These are phyloP conservation scores for Sporothrix humicola DNA, from an alignment of 2,329 filamentous ascomycete species.

Conservation along the genomic window DNA sequence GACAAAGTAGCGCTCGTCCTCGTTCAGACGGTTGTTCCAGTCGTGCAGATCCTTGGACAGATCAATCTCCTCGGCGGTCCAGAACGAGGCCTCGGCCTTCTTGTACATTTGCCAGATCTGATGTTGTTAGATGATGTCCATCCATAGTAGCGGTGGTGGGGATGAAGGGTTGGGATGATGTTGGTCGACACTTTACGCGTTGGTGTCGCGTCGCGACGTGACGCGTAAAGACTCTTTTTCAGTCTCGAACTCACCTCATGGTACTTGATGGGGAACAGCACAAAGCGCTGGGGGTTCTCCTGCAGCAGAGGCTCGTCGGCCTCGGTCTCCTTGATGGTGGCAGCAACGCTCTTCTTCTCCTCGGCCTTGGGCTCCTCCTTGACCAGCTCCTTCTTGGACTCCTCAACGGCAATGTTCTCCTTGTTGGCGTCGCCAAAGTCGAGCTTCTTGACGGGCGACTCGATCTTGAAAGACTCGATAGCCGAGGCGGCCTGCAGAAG, in stretches of 20 bases:
- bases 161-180: slow-evolving; percentile 22
- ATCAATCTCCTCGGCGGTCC: slow-evolving; percentile 99
- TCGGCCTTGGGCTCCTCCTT: slow-evolving; percentile 59
- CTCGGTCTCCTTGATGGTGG: slow-evolving; percentile 70
- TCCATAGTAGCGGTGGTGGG: slow-evolving; percentile 17
- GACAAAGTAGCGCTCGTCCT: slow-evolving; percentile 98
- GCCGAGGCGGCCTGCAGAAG: slow-evolving; percentile 75
- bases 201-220: slow-evolving; percentile 49
- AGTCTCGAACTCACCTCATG: slow-evolving; percentile 80
- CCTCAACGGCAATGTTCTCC: slow-evolving; percentile 72
- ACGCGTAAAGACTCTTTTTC: slow-evolving; percentile 46
- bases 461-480: slow-evolving; percentile 89
- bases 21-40: slow-evolving; percentile 97
- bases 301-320: slow-evolving; percentile 87
- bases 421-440: slow-evolving; percentile 76
- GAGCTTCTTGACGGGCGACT: slow-evolving; percentile 89
- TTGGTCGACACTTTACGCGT: slow-evolving; percentile 70
- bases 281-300: slow-evolving; percentile 95
- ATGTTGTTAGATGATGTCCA: slow-evolving; percentile 49
- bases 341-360: slow-evolving; percentile 51
- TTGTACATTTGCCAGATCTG: slow-evolving; percentile 99
- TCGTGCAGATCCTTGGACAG: slow-evolving; percentile 98
- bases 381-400: slow-evolving; percentile 52
- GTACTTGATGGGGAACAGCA: slow-evolving; percentile 98
- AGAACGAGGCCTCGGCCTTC: slow-evolving; percentile 99